These are phyloP conservation scores for Hypoxylon sp. DNA, from an alignment of 2,329 filamentous ascomycete species.

Conservation along the genomic window DNA sequence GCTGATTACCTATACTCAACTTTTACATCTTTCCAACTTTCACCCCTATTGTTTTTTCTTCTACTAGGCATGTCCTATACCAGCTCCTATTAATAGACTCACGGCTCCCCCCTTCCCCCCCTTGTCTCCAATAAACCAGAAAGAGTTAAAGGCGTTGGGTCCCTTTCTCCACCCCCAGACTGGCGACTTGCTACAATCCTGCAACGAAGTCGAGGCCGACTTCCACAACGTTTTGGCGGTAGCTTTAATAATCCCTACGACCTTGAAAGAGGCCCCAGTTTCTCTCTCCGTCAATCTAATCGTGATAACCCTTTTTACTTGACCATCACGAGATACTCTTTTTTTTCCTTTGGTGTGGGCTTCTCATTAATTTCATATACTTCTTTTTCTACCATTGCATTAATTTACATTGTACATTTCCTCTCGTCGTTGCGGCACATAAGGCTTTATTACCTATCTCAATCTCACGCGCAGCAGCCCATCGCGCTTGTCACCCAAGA, in stretches of 20 bases:
- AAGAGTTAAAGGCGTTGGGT: conserved; percentile 30
- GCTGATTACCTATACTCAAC: neutral
- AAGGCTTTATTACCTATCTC: conserved; percentile 8
- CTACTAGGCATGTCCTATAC: conserved; percentile 16
- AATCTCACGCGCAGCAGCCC: conserved; percentile 25
- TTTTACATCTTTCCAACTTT: conserved; percentile 1
- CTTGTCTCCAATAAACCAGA: conserved; percentile 9
- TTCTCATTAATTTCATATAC: conserved; percentile 23
- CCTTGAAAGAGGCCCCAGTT: conserved; percentile 8
- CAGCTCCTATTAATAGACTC: conserved; percentile 36
- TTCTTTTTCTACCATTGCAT: conserved; percentile 16
- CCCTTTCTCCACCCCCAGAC: conserved; percentile 36
- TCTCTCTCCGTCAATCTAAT: conserved; percentile 23
- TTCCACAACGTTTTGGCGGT: conserved; percentile 20
- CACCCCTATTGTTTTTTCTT: neutral
- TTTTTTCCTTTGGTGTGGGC: conserved; percentile 29
- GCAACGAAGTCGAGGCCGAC: conserved; percentile 21
- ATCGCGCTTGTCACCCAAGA: conserved; percentile 26
- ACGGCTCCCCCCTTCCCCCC: conserved; percentile 19
- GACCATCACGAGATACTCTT: conserved; percentile 35
- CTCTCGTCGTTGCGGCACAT: conserved; percentile 9
- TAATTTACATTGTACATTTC: conserved; percentile 38
- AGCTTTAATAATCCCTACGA: conserved; percentile 34
- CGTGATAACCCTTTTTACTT: conserved; percentile 14
- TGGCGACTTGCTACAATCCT: conserved; percentile 21